Evolutionary conservation across 371 early-diverging fungal genomes (phyloP), one percentile per base, ranked within the genome.

Genomic region (Actinomortierella wolfii): DNA sequence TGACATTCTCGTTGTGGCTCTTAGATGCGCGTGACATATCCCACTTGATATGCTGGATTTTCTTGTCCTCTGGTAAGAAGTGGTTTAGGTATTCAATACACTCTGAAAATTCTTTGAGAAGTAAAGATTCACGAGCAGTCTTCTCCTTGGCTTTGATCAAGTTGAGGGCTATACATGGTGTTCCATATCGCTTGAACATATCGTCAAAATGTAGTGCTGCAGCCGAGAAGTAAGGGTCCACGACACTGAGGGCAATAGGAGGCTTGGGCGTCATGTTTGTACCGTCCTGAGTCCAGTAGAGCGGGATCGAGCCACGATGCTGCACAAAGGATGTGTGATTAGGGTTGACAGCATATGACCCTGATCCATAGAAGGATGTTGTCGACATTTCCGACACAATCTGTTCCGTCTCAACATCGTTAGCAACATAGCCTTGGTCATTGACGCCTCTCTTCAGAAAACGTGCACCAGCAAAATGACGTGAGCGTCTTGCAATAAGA

Each of bases 381-480:
- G 93, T 87, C 9, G 88, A 86, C 80, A 92, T 91, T 53, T 96
- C 96, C 24, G 90, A 82, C 0, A 97, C 97, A 59, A 98, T 97
- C 77, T 98, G 99, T 76, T 99, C 99, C 0, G 99, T 98, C 77
- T 99, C 99, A 5, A 99, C 99, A 61, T 97, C 99, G 78, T 99
- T 99, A 3, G 99, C 98, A 5, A 96, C 97, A 79, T 91, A 93
- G 0, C 97, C 96, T 70, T 84, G 79, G 58, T 92, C 92, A 76
- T 99, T 96, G 25, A 90, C 92, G 18, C 99, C 99, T 54, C 99
- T 87, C 54, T 96, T 95, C 53, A 97, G 83, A 65, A 95, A 99
- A 28, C 99, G 87, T 9, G 97, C 96, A 5, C 99, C 99, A 15
- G 98, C 97, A 86, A 92, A 98, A 54, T 91, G 82, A 2, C 96